Evolutionary conservation across 495 filamentous ascomycete species (phyloP), one percentile per base, ranked within the genome.

Genomic region (Penicillium subrubescens): DNA sequence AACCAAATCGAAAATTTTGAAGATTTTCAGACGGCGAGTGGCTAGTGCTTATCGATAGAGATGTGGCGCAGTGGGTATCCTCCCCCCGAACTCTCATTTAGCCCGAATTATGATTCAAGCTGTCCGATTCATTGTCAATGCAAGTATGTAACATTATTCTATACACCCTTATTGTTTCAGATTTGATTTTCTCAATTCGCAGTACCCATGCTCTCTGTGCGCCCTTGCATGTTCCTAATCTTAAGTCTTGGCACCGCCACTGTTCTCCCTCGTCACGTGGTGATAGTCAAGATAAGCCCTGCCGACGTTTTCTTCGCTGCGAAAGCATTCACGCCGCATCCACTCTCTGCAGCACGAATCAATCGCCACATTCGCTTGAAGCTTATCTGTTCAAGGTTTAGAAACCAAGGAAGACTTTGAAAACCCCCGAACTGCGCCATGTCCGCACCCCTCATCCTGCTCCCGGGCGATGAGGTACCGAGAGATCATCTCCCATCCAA

Each of bases 391-490:
- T 25, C 17, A 21, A 39, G 17, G 1, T 41, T 7, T 10, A 44
- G 25, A 58, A 21, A 44, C 19, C 39, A 21, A 21, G 21, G 6
- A 50, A 19, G 0, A 14, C 14, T 37, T 31, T 8, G n/a, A 34
- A 19, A 50, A 27, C 8, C 15, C 15, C 21, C 34, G 25, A 43
- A 29, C 31, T 15, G 11, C 61, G 70, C 37, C 57, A 81, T 81
- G 79, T 68, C 74, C 75, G 77, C 84, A 29, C 79, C 84, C 14
- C 73, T 83, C 63, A 80, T 82, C 29, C 68, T 94, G 48, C 84
- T 99, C 39, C 95, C 95, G 0, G 93, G 96, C 59, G 93, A 98
- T 64, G 72, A 79, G 48, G 82, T 97, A 57, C 82, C 90, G 10
- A 73, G 79, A 11, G 74, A 77, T 51, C 59, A 77, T 37, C 84